phyloP scores from a whole-genome alignment of 176 grass and related monocot species.

The Panicum miliaceum region DNA sequence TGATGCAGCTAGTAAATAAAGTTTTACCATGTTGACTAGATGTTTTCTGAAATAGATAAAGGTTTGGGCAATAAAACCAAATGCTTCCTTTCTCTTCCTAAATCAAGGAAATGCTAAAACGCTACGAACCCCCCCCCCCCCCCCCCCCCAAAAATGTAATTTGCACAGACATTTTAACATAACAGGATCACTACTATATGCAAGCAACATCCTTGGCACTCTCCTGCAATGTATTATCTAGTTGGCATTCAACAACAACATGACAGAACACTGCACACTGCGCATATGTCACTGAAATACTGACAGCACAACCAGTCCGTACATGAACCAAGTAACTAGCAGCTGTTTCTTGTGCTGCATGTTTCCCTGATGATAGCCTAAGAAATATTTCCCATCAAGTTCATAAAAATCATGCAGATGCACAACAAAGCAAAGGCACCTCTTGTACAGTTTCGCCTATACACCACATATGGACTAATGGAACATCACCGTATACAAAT shows the following conservation, averaged over 20 bases:
- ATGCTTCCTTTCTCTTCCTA: background rate
- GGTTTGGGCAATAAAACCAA: background rate
- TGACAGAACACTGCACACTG: background rate
- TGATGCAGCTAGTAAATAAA: background rate
- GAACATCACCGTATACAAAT: no score
- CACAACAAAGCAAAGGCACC: background rate
- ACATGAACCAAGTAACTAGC: background rate
- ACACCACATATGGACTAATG: background rate
- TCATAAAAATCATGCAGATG: background rate
- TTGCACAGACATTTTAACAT: background rate
- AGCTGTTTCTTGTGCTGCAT: background rate
- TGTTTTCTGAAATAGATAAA: background rate
- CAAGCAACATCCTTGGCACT: background rate
- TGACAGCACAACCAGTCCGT: background rate
- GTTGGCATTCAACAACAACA: background rate
- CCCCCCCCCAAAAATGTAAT: background rate
- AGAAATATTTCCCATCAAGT: background rate
- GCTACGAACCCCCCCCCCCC: background rate
- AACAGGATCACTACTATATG: background rate
- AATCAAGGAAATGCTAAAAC: background rate
- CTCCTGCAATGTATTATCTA: background rate
- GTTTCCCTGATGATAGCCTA: background rate
- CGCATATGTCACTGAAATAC: background rate
- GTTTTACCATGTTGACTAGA: background rate
- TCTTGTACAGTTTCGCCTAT: background rate